Conservation (phyloP, 192 early-diverging fungal species). For the Anaeromyces robustus region DNA sequence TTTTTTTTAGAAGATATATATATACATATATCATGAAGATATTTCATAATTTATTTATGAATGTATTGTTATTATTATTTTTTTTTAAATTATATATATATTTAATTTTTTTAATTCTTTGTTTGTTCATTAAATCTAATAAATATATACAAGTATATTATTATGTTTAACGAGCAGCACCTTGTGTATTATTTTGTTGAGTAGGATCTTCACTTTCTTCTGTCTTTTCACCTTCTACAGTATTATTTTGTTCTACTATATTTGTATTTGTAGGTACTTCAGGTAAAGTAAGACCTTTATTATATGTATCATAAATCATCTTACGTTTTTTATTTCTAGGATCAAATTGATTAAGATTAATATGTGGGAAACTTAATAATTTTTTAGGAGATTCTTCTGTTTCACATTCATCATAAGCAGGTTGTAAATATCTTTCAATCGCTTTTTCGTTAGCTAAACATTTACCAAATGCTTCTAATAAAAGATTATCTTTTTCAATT, state of each 20-base stretch:
- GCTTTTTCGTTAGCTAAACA: conserved; percentile 12
- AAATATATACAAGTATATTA: too few species aligned
- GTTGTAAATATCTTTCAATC: background rate
- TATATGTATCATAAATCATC: background rate
- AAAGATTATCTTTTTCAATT: conserved; percentile 30
- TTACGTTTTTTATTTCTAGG: background rate
- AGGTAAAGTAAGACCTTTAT: background rate
- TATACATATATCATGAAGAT: too few species aligned
- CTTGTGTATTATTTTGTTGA: too few species aligned
- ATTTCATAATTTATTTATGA: too few species aligned
- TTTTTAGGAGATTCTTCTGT: background rate
- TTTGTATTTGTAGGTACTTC: background rate
- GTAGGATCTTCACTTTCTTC: background rate
- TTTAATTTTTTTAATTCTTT: too few species aligned
- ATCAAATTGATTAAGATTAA: background rate
- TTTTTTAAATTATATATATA: too few species aligned
- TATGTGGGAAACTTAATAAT: background rate
- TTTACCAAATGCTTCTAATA: conserved; percentile 43
- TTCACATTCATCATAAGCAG: background rate
- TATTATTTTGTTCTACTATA: background rate
- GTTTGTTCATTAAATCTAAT: too few species aligned
- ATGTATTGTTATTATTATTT: too few species aligned
- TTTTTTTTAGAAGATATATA: too few species aligned
- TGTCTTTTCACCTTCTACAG: background rate
- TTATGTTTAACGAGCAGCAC: too few species aligned